A percentile compares a stretch with the other conserved stretches of the same genome.
Evolutionary conservation across 305 asterid genomes (phyloP).

Genomic region (Nicotiana rustica): DNA sequence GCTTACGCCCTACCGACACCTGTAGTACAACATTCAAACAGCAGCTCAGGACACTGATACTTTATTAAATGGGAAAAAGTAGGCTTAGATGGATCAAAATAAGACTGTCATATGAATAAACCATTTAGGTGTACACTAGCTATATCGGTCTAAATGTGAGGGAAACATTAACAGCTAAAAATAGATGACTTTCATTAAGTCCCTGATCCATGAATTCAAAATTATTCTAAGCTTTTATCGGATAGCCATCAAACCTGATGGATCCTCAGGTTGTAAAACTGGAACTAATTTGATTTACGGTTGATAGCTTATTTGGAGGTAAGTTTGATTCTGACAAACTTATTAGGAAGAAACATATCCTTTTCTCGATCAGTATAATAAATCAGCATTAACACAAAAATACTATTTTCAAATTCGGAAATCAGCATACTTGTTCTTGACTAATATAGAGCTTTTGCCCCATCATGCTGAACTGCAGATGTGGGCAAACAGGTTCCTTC

Average conservation of each 20-base stretch:
- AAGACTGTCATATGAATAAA: constrained; percentile 5
- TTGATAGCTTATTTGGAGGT: constrained; percentile 21
- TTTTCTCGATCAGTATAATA: not conserved
- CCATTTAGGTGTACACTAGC: constrained; percentile 1
- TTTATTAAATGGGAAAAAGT: constrained; percentile 2
- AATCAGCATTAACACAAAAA: not conserved
- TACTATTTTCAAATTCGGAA: not conserved
- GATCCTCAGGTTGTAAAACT: constrained; percentile 16
- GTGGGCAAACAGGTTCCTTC: constrained; percentile 89
- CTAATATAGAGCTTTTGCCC: constrained; percentile 83
- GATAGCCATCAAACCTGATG: not conserved
- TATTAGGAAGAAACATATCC: not conserved
- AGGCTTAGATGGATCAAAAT: not conserved
- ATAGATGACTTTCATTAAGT: not conserved
- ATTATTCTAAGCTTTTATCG: not conserved
- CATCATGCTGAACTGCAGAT: constrained; percentile 91
- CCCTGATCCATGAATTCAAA: not conserved
- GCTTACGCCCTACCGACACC: constrained; percentile 87
- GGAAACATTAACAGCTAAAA: constrained; percentile 1
- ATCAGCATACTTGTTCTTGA: constrained; percentile 77
- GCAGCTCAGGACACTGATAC: not conserved
- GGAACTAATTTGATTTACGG: not conserved
- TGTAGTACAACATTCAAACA: constrained; percentile 36
- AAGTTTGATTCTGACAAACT: not conserved
- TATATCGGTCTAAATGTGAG: constrained; percentile 14